Evolutionary conservation across 2,329 filamentous ascomycete genomes (phyloP), one percentile per base, ranked within the genome.

Genomic region (Zasmidium cellare): DNA sequence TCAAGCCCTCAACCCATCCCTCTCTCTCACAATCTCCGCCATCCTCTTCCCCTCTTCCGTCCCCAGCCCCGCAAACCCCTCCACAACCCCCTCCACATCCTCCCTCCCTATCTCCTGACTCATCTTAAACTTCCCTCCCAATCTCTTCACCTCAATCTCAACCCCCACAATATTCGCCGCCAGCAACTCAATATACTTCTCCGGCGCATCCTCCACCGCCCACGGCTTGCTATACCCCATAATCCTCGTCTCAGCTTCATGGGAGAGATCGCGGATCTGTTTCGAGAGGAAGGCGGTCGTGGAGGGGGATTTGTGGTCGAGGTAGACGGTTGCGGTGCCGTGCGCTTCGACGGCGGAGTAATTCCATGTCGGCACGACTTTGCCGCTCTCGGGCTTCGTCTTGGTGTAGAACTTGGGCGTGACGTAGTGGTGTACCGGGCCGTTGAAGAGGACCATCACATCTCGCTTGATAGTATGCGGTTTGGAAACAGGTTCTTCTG

Each of bases 321-420:
- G 80, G 61, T 80, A 83, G 3, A 88, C 72, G 0, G 60, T 81
- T 1, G 82, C 82, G 1, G 71, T 78, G 1, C 87, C 87, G 63
- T 88, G 88, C 0, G 77, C 84, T 71, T 89, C 84, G 0, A 80
- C 86, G 0, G 86, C 85, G 0, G 84, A 77, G 65, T 89, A 90
- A 70, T 90, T 86, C 87, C 87, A 89, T 0, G 87, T 90, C 0
- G 86, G 86, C 87, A 28, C 25, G 0, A 88, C 86, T 64, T 89
- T 89, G 11, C 80, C 86, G 0, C 81, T 85, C 0, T 66, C 69
- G 0, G 85, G 86, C 68, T 89, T 89, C 1, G 87, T 88, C 62
- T 85, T 79, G 11, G 74, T 77, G 74, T 89, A 89, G 72, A 88
- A 89, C 59, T 87, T 86, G 0, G 87, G 85, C 0, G 87, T 88